Evolutionary conservation across 257 asterid species (phyloP).

Genomic region (Schizonepeta tenuifolia): DNA sequence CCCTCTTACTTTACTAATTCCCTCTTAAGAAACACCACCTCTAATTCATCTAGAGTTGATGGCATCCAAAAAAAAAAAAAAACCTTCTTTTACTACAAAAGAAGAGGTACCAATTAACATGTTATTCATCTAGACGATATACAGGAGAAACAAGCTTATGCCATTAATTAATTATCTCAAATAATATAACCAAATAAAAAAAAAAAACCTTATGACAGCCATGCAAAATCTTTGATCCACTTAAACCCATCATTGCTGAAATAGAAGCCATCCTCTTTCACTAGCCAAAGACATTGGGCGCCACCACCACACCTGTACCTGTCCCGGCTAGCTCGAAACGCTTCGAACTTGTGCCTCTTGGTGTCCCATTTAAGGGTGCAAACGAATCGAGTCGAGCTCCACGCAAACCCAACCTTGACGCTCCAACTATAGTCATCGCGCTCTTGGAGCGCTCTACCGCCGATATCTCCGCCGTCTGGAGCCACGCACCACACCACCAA

Average conservation of each 20-base stretch:
- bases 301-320: conserved; percentile 37
- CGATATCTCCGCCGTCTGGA: conserved; percentile 34
- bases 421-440: conserved; percentile 57
- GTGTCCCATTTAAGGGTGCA: conserved; percentile 55
- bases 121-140: neutral
- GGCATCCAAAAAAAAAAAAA: neutral
- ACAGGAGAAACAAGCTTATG: neutral
- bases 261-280: conserved; percentile 58
- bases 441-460: conserved; percentile 58
- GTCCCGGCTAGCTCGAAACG: conserved; percentile 41
- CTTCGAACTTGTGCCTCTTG: conserved; percentile 43
- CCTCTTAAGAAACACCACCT: neutral
- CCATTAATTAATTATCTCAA: neutral
- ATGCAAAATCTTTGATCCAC: conserved; percentile 47
- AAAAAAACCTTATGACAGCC: conserved; percentile 4
- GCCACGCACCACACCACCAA: conserved; percentile 55
- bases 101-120: neutral
- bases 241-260: conserved; percentile 44
- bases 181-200: too few species aligned
- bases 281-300: conserved; percentile 52
- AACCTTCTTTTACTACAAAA: too few species aligned
- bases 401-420: conserved; percentile 23
- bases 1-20: neutral
- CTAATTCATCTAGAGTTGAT: neutral
- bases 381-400: conserved; percentile 31